A percentile compares a stretch with the other conserved stretches of the same genome.
These are phyloP conservation scores for Dryas alaskensis DNA, from an alignment of 306 rosid genomes.

Conservation along the genomic window DNA sequence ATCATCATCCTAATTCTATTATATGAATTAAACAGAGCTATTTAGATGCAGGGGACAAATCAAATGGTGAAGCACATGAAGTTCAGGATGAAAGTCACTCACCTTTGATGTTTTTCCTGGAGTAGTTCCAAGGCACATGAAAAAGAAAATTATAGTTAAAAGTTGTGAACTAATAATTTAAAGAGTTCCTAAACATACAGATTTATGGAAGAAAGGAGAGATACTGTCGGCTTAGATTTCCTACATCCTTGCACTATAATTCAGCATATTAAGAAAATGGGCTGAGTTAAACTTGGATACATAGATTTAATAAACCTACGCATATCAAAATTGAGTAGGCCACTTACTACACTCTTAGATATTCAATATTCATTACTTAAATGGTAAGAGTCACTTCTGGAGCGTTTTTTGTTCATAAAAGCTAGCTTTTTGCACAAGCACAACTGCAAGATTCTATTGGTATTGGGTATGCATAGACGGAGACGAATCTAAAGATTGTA, in stretches of 20 bases:
- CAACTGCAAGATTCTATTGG: constrained; percentile 2
- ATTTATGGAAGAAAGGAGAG: neutral
- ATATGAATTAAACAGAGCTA: neutral
- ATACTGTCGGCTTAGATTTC: neutral
- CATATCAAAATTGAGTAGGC: neutral
- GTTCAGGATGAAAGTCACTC: constrained; percentile 29
- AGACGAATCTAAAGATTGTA: neutral
- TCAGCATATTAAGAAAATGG: neutral
- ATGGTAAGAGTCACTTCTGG: neutral
- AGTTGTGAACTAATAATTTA: constrained; percentile 8
- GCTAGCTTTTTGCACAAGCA: neutral
- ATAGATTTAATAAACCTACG: neutral
- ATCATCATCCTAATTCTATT: neutral
- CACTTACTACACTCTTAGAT: neutral
- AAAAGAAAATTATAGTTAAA: constrained; percentile 15
- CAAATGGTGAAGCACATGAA: neutral
- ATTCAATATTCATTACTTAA: neutral
- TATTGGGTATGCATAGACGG: neutral
- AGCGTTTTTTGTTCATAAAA: neutral
- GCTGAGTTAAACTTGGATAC: neutral
- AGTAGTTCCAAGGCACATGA: constrained; percentile 39
- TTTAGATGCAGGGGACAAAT: neutral
- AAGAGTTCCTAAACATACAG: neutral
- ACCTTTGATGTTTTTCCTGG: constrained; percentile 84
- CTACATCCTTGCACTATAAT: neutral